Conservation (phyloP, 169 alveolate genomes). For the Cystoisospora suis region DNA sequence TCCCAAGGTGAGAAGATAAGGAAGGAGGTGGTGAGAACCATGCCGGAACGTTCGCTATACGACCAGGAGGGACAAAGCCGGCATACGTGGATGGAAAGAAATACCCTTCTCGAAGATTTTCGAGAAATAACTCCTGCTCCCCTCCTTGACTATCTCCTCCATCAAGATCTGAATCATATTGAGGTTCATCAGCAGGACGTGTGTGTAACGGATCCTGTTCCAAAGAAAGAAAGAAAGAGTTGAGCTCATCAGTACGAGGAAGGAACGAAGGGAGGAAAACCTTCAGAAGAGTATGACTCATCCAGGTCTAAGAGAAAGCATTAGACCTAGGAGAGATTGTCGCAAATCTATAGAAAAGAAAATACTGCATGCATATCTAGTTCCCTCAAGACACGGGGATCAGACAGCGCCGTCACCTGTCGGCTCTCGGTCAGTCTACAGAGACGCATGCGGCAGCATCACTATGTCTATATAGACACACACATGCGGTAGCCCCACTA, state of each 20-base stretch:
- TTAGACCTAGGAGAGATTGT: no score
- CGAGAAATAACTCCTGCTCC: slow-evolving; percentile 36
- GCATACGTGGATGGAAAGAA: slow-evolving; percentile 55
- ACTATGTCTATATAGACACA: no score
- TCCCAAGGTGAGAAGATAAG: slow-evolving; percentile 2
- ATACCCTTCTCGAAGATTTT: slow-evolving; percentile 62
- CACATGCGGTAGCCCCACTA: no score
- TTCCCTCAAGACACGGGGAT: no score
- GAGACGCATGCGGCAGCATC: no score
- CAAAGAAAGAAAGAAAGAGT: neutral
- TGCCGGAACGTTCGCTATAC: slow-evolving; percentile 50
- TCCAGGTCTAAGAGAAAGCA: no score
- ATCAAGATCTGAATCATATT: slow-evolving; percentile 42
- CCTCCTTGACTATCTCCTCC: slow-evolving; percentile 47
- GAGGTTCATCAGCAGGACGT: slow-evolving; percentile 50
- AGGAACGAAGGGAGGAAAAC: neutral
- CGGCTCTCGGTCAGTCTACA: no score
- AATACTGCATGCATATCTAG: no score
- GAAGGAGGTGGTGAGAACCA: slow-evolving; percentile 40
- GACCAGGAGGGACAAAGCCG: slow-evolving; percentile 60
- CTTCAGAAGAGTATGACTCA: no score
- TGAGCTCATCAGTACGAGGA: neutral
- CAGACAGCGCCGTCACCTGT: no score
- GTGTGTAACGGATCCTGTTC: neutral
- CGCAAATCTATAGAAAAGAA: no score